These are phyloP conservation scores for Solanum chiquidenum DNA, from an alignment of 257 asterid species.

Conservation along the genomic window DNA sequence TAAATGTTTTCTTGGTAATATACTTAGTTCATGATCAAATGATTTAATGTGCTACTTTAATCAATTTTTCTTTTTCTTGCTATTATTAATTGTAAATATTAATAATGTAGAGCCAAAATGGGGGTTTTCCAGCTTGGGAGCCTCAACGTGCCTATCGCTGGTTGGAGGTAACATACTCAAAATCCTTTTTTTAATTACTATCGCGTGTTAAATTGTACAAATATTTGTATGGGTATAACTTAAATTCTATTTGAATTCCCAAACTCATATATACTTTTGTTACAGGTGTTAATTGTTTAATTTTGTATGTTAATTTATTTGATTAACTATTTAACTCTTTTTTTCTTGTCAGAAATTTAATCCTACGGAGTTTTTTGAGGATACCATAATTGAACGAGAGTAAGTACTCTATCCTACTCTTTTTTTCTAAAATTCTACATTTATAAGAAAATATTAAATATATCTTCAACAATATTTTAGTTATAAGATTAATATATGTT, in stretches of 20 bases:
- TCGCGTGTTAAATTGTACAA: neutral
- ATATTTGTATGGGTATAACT: neutral
- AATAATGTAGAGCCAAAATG: conserved; percentile 23
- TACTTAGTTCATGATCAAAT: neutral
- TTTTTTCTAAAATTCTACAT: neutral
- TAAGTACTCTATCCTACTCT: conserved; percentile 5
- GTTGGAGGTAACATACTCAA: conserved; percentile 31
- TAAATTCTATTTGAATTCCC: neutral
- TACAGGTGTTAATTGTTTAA: neutral
- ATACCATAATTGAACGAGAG: conserved; percentile 39
- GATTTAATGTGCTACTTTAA: neutral
- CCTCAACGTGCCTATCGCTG: conserved; percentile 34
- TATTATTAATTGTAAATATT: neutral
- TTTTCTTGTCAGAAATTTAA: conserved; percentile 32
- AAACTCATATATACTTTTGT: neutral
- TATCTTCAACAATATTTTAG: neutral
- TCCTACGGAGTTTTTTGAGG: conserved; percentile 44
- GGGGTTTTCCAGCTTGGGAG: conserved; percentile 61
- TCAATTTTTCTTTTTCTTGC: neutral
- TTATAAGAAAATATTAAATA: neutral
- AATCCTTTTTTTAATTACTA: neutral
- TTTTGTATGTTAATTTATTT: neutral
- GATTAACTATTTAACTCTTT: neutral
- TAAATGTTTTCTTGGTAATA: neutral
- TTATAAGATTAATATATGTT: neutral